Evolutionary conservation across 306 rosid species (phyloP).

Genomic region (Canavalia gladiata): DNA sequence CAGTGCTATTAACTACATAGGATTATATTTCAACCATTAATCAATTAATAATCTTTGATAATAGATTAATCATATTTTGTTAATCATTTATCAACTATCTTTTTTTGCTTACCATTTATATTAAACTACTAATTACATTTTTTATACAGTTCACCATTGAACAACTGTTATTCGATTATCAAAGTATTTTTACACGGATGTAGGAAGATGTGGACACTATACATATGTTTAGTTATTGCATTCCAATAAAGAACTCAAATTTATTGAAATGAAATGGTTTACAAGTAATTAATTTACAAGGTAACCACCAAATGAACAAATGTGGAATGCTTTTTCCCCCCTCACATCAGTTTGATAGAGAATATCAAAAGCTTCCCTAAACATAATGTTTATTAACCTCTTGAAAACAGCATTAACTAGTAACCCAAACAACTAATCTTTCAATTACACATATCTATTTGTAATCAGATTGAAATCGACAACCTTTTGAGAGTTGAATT

Average conservation of each 20-base stretch:
- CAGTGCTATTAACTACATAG: too few relatives aligned
- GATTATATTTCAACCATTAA: too few relatives aligned
- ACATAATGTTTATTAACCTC: background rate
- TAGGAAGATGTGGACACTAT: too few relatives aligned
- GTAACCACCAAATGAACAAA: background rate
- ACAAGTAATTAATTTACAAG: conserved; percentile 6
- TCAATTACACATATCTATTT: conserved; percentile 17
- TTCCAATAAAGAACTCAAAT: background rate
- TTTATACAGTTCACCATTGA: too few relatives aligned
- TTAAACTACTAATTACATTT: too few relatives aligned
- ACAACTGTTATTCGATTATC: too few relatives aligned
- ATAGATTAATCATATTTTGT: too few relatives aligned
- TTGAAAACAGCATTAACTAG: background rate
- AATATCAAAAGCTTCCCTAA: background rate
- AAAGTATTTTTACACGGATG: too few relatives aligned
- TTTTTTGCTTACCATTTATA: too few relatives aligned
- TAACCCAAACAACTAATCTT: conserved; percentile 13
- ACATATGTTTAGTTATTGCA: too few relatives aligned
- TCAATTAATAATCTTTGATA: too few relatives aligned
- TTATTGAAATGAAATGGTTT: conserved; percentile 6
- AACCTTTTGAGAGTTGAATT: background rate
- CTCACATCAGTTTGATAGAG: background rate
- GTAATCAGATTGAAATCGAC: conserved; percentile 7
- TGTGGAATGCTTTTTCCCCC: background rate
- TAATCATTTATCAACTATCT: too few relatives aligned